Conservation (phyloP, 139 green algal genomes). For the Coccomyxa sp. region DNA sequence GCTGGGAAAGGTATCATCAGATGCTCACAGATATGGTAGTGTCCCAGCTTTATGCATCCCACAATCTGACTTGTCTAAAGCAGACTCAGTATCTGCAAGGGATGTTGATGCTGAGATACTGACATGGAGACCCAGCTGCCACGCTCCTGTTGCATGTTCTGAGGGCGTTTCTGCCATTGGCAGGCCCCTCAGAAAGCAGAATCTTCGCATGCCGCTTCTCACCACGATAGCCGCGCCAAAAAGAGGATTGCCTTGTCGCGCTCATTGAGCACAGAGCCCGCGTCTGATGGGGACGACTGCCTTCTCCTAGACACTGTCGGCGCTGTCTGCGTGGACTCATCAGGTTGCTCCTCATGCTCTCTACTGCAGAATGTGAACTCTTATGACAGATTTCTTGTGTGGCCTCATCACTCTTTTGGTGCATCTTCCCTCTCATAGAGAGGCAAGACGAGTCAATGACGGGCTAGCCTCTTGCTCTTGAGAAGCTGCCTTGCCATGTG, state of each 20-base stretch:
- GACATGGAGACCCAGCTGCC: neutral
- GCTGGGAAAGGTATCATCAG: too few species aligned
- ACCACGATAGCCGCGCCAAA: neutral
- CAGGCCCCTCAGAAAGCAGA: too few species aligned
- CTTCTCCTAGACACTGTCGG: slow-evolving; percentile 69
- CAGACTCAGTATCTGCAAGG: too few species aligned
- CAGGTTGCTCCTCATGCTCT: slow-evolving; percentile 12
- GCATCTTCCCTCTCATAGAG: neutral
- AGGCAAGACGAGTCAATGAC: neutral
- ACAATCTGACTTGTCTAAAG: too few species aligned
- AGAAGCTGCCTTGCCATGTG: neutral
- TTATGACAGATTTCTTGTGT: neutral
- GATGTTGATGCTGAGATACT: too few species aligned
- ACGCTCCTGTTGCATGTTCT: neutral
- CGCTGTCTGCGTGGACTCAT: slow-evolving; percentile 49
- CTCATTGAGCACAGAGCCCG: neutral
- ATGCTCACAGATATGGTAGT: too few species aligned
- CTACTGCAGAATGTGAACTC: neutral
- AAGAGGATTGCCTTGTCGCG: neutral
- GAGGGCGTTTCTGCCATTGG: too few species aligned
- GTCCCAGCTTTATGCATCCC: too few species aligned
- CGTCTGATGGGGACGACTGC: neutral
- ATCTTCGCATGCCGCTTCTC: too few species aligned
- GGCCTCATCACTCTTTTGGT: neutral
- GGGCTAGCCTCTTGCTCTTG: neutral